These are phyloP conservation scores for Diaporthe caulivora DNA, from an alignment of 2,329 filamentous ascomycete species.

Conservation along the genomic window DNA sequence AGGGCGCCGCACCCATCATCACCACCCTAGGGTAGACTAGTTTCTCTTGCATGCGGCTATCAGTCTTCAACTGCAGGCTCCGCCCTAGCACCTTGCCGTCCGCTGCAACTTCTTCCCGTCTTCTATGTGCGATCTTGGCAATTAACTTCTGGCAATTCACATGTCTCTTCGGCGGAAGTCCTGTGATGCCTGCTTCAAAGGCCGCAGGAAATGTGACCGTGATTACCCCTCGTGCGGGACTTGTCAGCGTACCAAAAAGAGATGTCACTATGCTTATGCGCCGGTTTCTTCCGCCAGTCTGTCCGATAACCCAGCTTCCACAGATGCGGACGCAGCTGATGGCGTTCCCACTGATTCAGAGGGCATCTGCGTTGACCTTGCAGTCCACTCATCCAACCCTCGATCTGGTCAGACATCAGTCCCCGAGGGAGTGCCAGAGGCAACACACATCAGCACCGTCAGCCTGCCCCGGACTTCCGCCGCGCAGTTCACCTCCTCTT, in stretches of 20 bases:
- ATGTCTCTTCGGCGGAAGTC: constrained; percentile 14
- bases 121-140: no score
- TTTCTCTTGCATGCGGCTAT: no score
- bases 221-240: not conserved
- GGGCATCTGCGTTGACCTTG: not conserved
- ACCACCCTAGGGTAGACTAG: no score
- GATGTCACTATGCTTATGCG: constrained; percentile 16
- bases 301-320: not conserved
- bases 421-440: not conserved
- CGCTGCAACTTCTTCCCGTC: no score
- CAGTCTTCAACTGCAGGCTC: no score
- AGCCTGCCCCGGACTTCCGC: not conserved
- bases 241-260: constrained; percentile 5
- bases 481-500: not conserved
- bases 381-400: not conserved
- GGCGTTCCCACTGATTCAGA: not conserved
- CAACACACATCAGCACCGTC: not conserved
- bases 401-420: not conserved
- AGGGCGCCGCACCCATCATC: no score
- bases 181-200: constrained; percentile 10
- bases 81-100: no score
- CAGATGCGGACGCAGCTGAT: not conserved
- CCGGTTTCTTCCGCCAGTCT: not conserved
- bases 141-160: no score
- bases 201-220: constrained; percentile 1